Conservation (phyloP, 2,329 filamentous ascomycete species). For the Aspergillus luchuensis region DNA sequence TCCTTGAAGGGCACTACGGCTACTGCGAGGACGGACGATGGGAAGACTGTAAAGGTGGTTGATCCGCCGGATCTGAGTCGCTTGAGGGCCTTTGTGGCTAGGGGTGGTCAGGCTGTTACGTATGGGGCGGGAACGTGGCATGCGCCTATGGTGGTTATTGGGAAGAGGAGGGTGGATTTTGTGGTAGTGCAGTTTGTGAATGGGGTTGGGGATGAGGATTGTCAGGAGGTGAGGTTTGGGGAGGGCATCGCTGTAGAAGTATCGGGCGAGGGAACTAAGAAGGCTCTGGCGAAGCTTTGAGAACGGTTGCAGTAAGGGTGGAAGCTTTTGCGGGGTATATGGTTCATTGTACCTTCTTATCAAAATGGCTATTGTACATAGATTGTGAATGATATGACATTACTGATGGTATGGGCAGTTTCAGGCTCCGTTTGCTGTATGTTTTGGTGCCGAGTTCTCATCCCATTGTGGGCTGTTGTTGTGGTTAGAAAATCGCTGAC, state of each 20-base stretch:
- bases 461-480: constrained; percentile 16
- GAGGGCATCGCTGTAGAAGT: constrained; percentile 41
- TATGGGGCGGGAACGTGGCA: constrained; percentile 94
- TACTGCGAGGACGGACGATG: constrained; percentile 34
- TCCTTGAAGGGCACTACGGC: constrained; percentile 56
- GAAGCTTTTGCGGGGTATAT: not conserved
- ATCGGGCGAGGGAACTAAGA: constrained; percentile 7
- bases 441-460: not conserved
- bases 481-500: constrained; percentile 39
- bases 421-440: not conserved
- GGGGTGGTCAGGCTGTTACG: constrained; percentile 79
- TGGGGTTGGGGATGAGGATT: constrained; percentile 79
- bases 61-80: constrained; percentile 69
- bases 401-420: not conserved
- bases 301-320: not conserved
- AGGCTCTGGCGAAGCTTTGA: constrained; percentile 9
- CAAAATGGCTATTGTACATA: not conserved
- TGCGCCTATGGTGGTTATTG: constrained; percentile 90
- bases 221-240: constrained; percentile 69
- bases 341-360: not conserved
- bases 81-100: constrained; percentile 76
- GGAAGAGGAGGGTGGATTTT: constrained; percentile 72
- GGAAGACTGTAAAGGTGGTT: constrained; percentile 38
- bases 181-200: constrained; percentile 88
- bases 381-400: not conserved